Evolutionary conservation across 192 early-diverging fungal genomes (phyloP), one percentile per base, ranked within the genome.

Genomic region (Borealophlyctis nickersoniae): DNA sequence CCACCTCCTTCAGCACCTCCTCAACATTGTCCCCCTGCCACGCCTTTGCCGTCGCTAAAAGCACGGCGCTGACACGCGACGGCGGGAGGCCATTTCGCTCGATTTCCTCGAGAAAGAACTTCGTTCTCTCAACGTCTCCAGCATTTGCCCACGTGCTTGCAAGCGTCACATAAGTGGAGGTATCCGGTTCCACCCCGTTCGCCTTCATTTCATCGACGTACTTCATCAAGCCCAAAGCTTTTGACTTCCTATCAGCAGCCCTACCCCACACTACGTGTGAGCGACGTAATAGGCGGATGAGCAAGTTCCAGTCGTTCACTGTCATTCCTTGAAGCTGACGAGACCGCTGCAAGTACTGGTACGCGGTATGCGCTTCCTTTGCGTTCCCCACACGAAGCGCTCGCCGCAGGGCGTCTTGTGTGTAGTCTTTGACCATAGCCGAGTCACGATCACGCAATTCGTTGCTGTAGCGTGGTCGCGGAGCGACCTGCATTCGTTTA

Each of bases 171-270:
- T 62, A 60, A 7, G 65, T 51, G 16, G 30, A 23, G 13, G 36
- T 28, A 30, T 50, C 48, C 49, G 65, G 56, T 35, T 61, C 36
- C 3, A 62, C 19, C 57, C 65, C 65, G 3, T 51, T 52, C 22
- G 29, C n/a, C 9, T 19, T 5, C 65, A 67, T 62, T 14, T n/a
- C 53, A 27, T 32, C 29, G 24, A 54, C 14, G 39, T 45, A 45
- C n/a, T n/a, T n/a, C n/a, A n/a, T n/a, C n/a, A n/a, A n/a, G n/a
- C n/a, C n/a, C n/a, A n/a, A n/a, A n/a, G n/a, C n/a, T n/a, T n/a
- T n/a, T n/a, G n/a, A n/a, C n/a, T n/a, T n/a, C n/a, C n/a, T n/a
- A 7, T 19, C 39, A 45, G 39, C 39, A 45, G 9, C 19, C 39
- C 39, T 7, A 13, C 39, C 39, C 39, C 39, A 45, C 39, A 45